Evolutionary conservation across 129 eudicot species (phyloP).

Genomic region (Helianthus tuberosus): DNA sequence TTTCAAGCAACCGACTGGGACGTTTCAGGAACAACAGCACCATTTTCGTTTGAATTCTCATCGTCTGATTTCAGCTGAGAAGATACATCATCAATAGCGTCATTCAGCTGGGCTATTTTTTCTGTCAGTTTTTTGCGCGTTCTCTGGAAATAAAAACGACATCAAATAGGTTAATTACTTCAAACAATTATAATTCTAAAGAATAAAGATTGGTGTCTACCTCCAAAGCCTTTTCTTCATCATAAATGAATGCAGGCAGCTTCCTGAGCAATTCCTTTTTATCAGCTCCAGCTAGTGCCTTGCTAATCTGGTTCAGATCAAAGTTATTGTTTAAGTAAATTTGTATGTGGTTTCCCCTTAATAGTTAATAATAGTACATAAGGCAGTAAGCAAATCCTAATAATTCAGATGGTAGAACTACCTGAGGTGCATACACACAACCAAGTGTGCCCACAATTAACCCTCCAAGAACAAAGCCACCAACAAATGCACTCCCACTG

Average conservation of each 20-base stretch:
- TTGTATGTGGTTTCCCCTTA: not conserved
- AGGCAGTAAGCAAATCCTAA: not conserved
- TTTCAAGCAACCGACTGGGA: conserved; percentile 26
- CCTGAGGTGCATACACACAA: conserved; percentile 91
- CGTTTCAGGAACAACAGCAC: conserved; percentile 37
- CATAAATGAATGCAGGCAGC: conserved; percentile 81
- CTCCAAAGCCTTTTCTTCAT: conserved; percentile 95
- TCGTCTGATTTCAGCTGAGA: conserved; percentile 45
- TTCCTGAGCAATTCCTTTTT: conserved; percentile 81
- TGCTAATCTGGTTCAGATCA: conserved; percentile 60
- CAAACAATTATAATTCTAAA: not conserved
- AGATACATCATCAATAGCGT: conserved; percentile 76
- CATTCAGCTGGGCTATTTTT: conserved; percentile 84
- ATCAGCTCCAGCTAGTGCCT: conserved; percentile 76
- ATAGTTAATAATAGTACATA: not conserved
- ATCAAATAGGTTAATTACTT: conserved; percentile 4
- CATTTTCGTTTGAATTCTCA: conserved; percentile 31
- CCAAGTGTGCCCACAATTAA: conserved; percentile 79
- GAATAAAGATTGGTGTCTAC: conserved; percentile 28
- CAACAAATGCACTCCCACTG: conserved; percentile 52
- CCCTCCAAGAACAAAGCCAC: conserved; percentile 85
- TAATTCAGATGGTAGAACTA: conserved; percentile 12
- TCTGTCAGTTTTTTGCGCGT: conserved; percentile 65
- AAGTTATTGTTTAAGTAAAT: not conserved
- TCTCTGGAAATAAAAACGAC: conserved; percentile 46